phyloP scores from a whole-genome alignment of 345 rosid species.

The Sisymbrium irio region DNA sequence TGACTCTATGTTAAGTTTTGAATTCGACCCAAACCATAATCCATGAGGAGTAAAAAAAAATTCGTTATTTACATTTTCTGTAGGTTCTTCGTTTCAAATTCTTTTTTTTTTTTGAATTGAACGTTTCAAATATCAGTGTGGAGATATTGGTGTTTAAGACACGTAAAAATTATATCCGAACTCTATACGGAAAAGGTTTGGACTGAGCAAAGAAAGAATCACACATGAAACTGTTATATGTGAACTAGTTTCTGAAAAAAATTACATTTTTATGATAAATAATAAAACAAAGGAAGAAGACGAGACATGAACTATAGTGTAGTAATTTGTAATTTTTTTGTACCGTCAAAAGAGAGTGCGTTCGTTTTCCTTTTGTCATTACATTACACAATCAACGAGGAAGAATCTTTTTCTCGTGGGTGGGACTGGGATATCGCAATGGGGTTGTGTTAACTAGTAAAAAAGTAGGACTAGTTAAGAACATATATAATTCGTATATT shows the following conservation, averaged over 20 bases:
- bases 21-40: background rate
- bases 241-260: background rate
- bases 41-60: background rate
- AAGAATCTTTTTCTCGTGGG: slow-evolving; percentile 27
- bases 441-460: background rate
- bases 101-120: too few relatives aligned
- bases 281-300: slow-evolving; percentile 5
- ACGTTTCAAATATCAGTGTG: background rate
- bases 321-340: slow-evolving; percentile 8
- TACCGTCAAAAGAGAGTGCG: slow-evolving; percentile 25
- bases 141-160: background rate
- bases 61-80: background rate
- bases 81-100: background rate
- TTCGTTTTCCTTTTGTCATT: slow-evolving; percentile 31
- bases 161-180: background rate
- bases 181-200: background rate
- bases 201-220: background rate
- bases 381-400: slow-evolving; percentile 29
- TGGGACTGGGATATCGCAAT: slow-evolving; percentile 7
- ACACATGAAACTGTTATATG: background rate
- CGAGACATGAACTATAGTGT: background rate
- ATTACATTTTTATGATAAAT: background rate
- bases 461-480: background rate
- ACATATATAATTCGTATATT: background rate
- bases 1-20: background rate